Conservation (phyloP, 169 alveolate species). For the Plasmodium billcollinsi region DNA sequence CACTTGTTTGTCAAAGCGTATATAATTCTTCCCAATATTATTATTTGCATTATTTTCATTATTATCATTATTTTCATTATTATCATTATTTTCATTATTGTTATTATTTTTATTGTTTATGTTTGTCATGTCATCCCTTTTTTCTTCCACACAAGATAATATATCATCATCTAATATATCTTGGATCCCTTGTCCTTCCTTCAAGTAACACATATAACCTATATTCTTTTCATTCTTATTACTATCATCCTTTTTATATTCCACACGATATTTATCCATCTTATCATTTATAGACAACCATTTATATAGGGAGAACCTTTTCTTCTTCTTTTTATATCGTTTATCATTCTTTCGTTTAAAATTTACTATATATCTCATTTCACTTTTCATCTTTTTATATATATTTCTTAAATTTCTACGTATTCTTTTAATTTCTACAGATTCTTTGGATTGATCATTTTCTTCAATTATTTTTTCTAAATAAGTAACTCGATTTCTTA, state of each 20-base stretch:
- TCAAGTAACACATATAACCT: too few relatives aligned
- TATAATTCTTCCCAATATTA: too few relatives aligned
- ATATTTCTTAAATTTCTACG: conserved; percentile 32
- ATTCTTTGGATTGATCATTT: conserved; percentile 71
- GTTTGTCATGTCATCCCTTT: not conserved
- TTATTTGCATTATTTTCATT: too few relatives aligned
- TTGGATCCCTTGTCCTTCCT: not conserved
- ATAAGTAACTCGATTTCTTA: conserved; percentile 59
- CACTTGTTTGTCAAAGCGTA: too few relatives aligned
- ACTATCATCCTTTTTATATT: not conserved
- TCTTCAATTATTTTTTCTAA: conserved; percentile 70
- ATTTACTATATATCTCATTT: conserved; percentile 31
- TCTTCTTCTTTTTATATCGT: conserved; percentile 30
- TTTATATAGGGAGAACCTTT: conserved; percentile 16
- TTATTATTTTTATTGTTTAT: not conserved
- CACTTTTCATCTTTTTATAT: conserved; percentile 59
- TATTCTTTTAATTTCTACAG: conserved; percentile 50
- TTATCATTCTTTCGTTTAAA: conserved; percentile 36
- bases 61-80: not conserved
- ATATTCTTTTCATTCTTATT: not conserved
- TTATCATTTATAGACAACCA: conserved; percentile 14
- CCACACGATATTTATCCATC: not conserved
- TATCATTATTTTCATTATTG: not conserved
- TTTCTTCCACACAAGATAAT: not conserved
- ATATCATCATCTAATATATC: not conserved